Conservation (phyloP, 192 early-diverging fungal genomes). For the Entomortierella parvispora region DNA sequence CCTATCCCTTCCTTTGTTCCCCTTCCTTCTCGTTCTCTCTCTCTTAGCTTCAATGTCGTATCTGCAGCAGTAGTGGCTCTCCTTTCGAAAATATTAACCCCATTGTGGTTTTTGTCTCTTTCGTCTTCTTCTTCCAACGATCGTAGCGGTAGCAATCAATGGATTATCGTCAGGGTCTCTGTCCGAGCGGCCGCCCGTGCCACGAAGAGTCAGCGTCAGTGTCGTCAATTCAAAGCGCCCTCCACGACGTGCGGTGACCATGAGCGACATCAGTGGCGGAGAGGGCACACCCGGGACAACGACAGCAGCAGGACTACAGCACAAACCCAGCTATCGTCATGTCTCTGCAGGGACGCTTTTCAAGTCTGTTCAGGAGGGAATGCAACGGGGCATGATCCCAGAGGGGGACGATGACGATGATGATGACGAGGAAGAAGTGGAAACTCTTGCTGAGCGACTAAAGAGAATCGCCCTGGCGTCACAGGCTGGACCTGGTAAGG, state of each 20-base stretch:
- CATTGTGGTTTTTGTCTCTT: too few relatives aligned
- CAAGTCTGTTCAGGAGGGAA: slow-evolving; percentile 30
- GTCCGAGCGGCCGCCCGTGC: background rate
- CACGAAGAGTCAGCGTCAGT: background rate
- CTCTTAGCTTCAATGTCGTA: too few relatives aligned
- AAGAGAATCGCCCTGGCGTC: background rate
- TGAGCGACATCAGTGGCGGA: slow-evolving; percentile 6
- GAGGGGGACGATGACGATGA: background rate
- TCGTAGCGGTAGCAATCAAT: too few relatives aligned
- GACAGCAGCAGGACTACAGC: slow-evolving; percentile 16
- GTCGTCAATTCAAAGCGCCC: slow-evolving; percentile 12
- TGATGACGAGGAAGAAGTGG: background rate
- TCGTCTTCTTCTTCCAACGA: too few relatives aligned
- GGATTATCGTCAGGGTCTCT: background rate
- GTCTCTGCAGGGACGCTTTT: slow-evolving; percentile 24
- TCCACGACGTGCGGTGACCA: slow-evolving; percentile 20
- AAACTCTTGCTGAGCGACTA: too few relatives aligned
- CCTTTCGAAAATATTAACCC: too few relatives aligned
- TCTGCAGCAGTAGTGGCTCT: too few relatives aligned
- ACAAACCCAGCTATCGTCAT: slow-evolving; percentile 38
- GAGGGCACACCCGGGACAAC: slow-evolving; percentile 6
- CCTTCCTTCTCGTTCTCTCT: too few relatives aligned
- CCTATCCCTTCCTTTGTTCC: too few relatives aligned
- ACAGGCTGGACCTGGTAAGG: slow-evolving; percentile 6
- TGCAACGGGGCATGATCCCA: slow-evolving; percentile 5